phyloP scores from a whole-genome alignment of 306 rosid genomes.

The Cajanus cajan region DNA sequence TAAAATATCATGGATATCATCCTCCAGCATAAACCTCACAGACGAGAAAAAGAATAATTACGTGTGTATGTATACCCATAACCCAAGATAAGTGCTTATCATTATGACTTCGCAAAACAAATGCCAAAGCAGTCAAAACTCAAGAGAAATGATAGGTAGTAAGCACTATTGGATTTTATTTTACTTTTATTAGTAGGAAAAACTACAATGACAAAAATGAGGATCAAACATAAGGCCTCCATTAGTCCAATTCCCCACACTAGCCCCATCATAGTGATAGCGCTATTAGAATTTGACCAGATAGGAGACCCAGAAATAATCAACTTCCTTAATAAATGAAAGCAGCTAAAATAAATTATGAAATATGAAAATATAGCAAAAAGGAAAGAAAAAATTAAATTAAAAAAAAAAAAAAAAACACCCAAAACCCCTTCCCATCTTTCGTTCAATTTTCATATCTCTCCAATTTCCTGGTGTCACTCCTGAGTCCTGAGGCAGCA shows the following conservation, averaged over 20 bases:
- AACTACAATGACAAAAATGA: too few species aligned
- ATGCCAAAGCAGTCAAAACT: background rate
- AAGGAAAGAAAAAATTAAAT: background rate
- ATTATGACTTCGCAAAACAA: background rate
- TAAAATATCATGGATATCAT: background rate
- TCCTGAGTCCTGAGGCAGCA: too few species aligned
- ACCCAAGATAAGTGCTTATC: background rate
- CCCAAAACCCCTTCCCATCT: too few species aligned
- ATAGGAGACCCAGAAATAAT: background rate
- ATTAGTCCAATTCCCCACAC: too few species aligned
- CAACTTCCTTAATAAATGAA: background rate
- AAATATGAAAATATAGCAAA: conserved; percentile 2
- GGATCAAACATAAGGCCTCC: too few species aligned
- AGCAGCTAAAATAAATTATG: background rate
- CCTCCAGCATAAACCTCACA: background rate
- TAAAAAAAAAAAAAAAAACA: too few species aligned
- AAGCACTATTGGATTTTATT: background rate
- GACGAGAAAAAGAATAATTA: background rate
- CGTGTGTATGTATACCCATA: background rate
- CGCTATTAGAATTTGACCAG: background rate
- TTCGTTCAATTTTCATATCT: too few species aligned
- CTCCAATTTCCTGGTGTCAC: too few species aligned
- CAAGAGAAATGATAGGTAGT: background rate
- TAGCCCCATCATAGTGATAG: too few species aligned
- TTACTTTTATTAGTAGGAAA: too few species aligned